A percentile compares a stretch with the other conserved stretches of the same genome.
These are phyloP conservation scores for Naegleria fowleri DNA, from an alignment of 208 protist genomes.

Conservation along the genomic window DNA sequence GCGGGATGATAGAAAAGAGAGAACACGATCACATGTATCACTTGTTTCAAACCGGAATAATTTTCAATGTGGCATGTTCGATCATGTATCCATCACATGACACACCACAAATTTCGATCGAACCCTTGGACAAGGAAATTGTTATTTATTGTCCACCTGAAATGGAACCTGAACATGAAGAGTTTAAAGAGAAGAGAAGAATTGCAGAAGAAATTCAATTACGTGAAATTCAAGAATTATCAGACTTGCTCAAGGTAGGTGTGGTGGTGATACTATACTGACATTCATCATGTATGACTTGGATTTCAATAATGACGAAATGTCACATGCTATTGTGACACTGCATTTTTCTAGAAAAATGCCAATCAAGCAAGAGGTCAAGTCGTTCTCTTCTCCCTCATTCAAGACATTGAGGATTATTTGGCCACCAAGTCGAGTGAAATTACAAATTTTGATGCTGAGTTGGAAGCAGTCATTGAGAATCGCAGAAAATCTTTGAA, in stretches of 20 bases:
- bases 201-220: background rate
- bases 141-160: background rate
- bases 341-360: background rate
- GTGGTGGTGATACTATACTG: too few species aligned
- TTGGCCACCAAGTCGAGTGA: background rate
- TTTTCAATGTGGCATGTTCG: background rate
- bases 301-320: too few species aligned
- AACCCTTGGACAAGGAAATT: background rate
- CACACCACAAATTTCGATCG: background rate
- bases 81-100: background rate
- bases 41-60: background rate
- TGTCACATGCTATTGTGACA: too few species aligned
- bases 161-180: background rate
- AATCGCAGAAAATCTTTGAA: too few species aligned
- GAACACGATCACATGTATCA: background rate
- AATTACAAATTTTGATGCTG: background rate
- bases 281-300: too few species aligned
- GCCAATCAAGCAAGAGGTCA: background rate
- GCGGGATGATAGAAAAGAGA: background rate
- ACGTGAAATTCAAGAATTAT: background rate
- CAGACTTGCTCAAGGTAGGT: background rate
- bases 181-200: background rate
- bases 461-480: background rate
- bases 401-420: background rate
- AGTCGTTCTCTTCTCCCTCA: background rate